Evolutionary conservation across 2,329 filamentous ascomycete species (phyloP), one percentile per base, ranked within the genome.

Genomic region (Corniculantispora saksenae): DNA sequence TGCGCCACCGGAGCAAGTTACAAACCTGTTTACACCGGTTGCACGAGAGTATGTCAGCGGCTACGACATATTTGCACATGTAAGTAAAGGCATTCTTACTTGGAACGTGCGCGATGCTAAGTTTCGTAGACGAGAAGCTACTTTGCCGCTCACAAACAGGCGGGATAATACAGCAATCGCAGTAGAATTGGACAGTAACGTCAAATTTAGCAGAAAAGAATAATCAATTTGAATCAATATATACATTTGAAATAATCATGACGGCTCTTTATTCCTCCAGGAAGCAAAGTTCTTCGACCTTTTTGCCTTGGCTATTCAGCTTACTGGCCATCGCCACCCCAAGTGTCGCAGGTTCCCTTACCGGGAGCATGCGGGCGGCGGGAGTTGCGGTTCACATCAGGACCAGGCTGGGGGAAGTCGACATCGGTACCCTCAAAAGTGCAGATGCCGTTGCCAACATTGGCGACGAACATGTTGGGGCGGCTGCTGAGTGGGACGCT

Each of bases 401-500:
- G 76, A 13, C 89, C 90, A 1, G 89, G 86, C 51, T 86, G 73
- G 21, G 90, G 89, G 77, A 88, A 91, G 63, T 81, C 73, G 25
- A 90, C 83, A 66, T 89, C 85, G 58, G 81, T 75, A 25, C 80
- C 80, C 67, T 87, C 84, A 1, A 77, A 76, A 15, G 86, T 89
- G 29, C 73, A 78, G 75, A 89, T 90, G 38, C 77, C 80, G 48
- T 84, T 83, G 25, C 76, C 77, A 51, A 91, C 75, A 72, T 92
- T 92, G 72, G 88, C 89, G 47, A 87, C 80, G 74, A 92, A 92
- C 73, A 92, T 83, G 21, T 81, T 75, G 0, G 90, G 89, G 0
- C 90, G 84, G 29, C 76, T 74, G 51, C 78, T 76, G 72, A 89
- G 85, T 7, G 67, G 23, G 12, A n/a, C 43, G 3, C 29, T 66